Conservation (phyloP, 371 early-diverging fungal genomes). For the Mortierella sp. region DNA sequence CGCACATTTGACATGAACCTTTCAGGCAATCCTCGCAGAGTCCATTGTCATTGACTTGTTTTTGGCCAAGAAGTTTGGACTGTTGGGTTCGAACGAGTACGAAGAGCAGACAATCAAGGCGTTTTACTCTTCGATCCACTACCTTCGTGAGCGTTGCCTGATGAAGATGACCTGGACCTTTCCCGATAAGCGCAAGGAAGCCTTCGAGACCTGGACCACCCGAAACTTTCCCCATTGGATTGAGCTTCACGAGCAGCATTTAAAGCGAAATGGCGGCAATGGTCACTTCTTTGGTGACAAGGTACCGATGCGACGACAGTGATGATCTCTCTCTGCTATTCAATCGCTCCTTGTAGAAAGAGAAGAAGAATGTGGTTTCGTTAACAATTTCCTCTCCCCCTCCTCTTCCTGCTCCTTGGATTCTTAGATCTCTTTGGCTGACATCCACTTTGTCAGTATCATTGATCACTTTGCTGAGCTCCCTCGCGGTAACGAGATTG, state of each 20-base stretch:
- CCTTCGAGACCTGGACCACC: slow-evolving; percentile 5
- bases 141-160: slow-evolving; percentile 6
- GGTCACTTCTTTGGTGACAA: slow-evolving; percentile 30
- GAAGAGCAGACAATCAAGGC: slow-evolving; percentile 22
- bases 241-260: slow-evolving; percentile 16
- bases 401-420: not conserved
- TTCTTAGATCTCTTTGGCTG: slow-evolving; percentile 18
- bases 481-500: slow-evolving; percentile 18
- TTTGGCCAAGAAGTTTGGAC: slow-evolving; percentile 15
- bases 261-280: slow-evolving; percentile 19
- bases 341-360: not conserved
- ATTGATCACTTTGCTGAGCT: slow-evolving; percentile 27
- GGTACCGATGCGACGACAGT: not conserved
- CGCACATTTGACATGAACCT: too few relatives aligned
- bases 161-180: slow-evolving; percentile 20
- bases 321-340: not conserved
- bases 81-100: slow-evolving; percentile 18
- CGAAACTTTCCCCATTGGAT: slow-evolving; percentile 16
- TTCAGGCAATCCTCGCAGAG: slow-evolving; percentile 12
- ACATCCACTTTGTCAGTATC: slow-evolving; percentile 22
- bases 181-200: slow-evolving; percentile 16
- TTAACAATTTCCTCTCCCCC: not conserved
- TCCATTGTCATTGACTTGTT: slow-evolving; percentile 19
- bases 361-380: too few relatives aligned
- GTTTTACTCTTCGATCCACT: slow-evolving; percentile 22